Conservation (phyloP, 176 grass and related monocot genomes). For the Rhynchospora breviuscula region DNA sequence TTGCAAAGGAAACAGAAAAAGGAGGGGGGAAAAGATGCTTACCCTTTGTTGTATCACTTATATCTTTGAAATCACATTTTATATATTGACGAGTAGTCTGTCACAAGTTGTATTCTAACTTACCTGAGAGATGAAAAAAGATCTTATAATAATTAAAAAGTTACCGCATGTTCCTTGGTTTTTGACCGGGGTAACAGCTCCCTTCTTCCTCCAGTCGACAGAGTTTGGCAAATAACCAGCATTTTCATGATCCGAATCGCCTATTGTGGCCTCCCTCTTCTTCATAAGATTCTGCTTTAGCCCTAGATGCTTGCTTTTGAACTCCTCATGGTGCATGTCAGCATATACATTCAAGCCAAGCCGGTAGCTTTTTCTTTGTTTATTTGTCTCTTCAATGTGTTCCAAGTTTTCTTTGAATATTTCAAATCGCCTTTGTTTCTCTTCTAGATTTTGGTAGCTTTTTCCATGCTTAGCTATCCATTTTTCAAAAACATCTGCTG, state of each 20-base stretch:
- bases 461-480: slow-evolving; percentile 55
- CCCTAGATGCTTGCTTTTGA: slow-evolving; percentile 52
- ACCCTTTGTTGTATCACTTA: neutral
- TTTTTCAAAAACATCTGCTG: slow-evolving; percentile 33
- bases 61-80: neutral
- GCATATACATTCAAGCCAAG: slow-evolving; percentile 67
- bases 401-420: slow-evolving; percentile 63
- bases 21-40: too few relatives aligned
- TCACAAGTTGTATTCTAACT: neutral
- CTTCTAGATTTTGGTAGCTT: slow-evolving; percentile 39
- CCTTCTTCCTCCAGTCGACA: slow-evolving; percentile 80
- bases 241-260: slow-evolving; percentile 35
- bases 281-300: slow-evolving; percentile 20
- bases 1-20: neutral
- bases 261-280: neutral
- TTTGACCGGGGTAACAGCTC: slow-evolving; percentile 68
- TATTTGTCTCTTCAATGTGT: slow-evolving; percentile 65
- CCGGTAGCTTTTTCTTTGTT: slow-evolving; percentile 56
- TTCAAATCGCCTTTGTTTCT: slow-evolving; percentile 49
- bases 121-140: neutral
- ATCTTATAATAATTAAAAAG: neutral
- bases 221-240: slow-evolving; percentile 34
- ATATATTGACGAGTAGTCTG: neutral
- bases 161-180: slow-evolving; percentile 79
- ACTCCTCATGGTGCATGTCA: slow-evolving; percentile 66